Base-by-base conservation (phyloP, 768 basidiomycete genomes). In the Suillus luteus region DNA sequence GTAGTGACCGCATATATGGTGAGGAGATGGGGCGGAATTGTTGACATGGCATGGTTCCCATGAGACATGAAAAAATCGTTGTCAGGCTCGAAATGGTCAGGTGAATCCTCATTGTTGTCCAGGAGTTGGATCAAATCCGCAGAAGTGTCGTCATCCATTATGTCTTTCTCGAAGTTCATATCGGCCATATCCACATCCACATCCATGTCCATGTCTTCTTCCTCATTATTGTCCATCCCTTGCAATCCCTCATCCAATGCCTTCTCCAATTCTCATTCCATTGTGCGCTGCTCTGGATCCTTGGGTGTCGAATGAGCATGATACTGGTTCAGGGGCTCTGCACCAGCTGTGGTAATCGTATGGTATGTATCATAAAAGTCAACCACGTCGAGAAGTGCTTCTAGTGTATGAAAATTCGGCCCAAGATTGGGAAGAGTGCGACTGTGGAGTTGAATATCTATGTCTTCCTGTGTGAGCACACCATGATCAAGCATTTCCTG, bases 1-100 rank as follows among this genome's bases (percentile, higher is more conserved):
- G 66, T 51, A 4, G 69, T 68, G 2, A 71, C 33, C 9, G 69
- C 24, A 55, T 75, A 75, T 24, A 74, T 63, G 1, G 68, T 9
- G 55, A 71, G 68, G 0, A 73, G 63, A n/a, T 71, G 66, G 0
- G 37, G 14, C 64, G 33, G 44, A 44, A 44, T 3, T 0, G 44
- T 44, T 1, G 9, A 44, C 9, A 44, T n/a, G 9, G 44, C n/a
- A n/a, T 1, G 3, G 44, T 2, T n/a, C 0, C 44, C 44, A 44
- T 70, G 60, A 2, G 73, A 76, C 2, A 31, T 15, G 2, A 2
- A 0, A 0, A 44, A 44, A 9, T 19, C 44, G 0, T n/a, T 3
- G 4, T 44, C 41, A 6, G 59, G 59, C 11, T 48, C n/a, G 9
- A 60, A 63, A 35, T 27, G 54, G 14, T 63, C 22, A 3, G 58